These are phyloP conservation scores for Eremomyces bilateralis DNA, from an alignment of 495 filamentous ascomycete genomes.

Conservation along the genomic window DNA sequence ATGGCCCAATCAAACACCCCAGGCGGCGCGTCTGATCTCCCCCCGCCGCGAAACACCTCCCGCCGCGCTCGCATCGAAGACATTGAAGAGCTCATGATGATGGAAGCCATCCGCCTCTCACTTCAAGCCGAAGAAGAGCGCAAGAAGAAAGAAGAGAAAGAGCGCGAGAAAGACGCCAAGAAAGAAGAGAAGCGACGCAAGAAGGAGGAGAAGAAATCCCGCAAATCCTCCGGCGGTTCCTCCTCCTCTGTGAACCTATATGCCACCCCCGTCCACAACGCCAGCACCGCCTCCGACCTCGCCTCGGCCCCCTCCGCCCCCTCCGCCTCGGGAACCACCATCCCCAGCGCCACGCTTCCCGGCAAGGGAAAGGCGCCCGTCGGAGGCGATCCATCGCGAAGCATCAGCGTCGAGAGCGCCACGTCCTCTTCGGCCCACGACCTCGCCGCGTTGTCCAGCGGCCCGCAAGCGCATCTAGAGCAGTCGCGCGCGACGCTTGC, in stretches of 20 bases:
- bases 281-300: slow-evolving; percentile 4
- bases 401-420: too few species aligned
- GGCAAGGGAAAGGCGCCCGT: slow-evolving; percentile 75
- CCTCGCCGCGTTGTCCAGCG: too few species aligned
- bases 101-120: slow-evolving; percentile 80
- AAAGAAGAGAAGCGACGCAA: slow-evolving; percentile 57
- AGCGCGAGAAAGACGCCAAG: slow-evolving; percentile 57
- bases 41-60: slow-evolving; percentile 32
- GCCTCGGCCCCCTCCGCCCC: background rate
- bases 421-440: too few species aligned
- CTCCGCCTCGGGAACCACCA: background rate
- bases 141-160: slow-evolving; percentile 59
- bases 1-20: slow-evolving; percentile 3
- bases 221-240: slow-evolving; percentile 42
- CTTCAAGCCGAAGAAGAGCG: slow-evolving; percentile 81
- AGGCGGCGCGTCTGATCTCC: slow-evolving; percentile 15
- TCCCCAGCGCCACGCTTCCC: slow-evolving; percentile 6
- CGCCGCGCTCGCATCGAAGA: slow-evolving; percentile 56
- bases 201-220: slow-evolving; percentile 50
- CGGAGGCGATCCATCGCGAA: slow-evolving; percentile 19
- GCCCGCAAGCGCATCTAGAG: too few species aligned
- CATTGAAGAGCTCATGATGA: slow-evolving; percentile 95
- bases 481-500: too few species aligned
- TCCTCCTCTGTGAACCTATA: too few species aligned
- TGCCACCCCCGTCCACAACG: slow-evolving; percentile 6